Percentiles rank a stretch among this genome's conserved stretches.
These are phyloP conservation scores for Lactarius trivialis DNA, from an alignment of 768 basidiomycete genomes.

Conservation along the genomic window DNA sequence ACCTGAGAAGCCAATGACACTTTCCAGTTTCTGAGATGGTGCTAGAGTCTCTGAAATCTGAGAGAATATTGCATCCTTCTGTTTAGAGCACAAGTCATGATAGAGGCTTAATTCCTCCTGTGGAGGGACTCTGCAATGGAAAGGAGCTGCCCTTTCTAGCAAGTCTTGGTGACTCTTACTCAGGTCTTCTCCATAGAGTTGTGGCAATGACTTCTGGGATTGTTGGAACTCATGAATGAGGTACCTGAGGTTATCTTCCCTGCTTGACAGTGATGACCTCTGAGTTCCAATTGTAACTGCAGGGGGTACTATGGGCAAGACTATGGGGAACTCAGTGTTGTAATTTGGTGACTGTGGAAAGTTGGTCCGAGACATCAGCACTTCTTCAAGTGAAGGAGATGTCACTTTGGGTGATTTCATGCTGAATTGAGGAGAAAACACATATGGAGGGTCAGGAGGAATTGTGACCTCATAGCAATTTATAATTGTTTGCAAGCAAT, in stretches of 20 bases:
- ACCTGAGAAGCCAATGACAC: neutral
- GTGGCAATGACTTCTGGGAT: neutral
- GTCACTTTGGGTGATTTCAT: neutral
- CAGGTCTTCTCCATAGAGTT: constrained; percentile 5
- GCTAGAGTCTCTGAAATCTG: neutral
- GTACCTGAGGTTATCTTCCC: neutral
- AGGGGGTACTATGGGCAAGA: too few relatives aligned
- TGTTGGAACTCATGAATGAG: constrained; percentile 2
- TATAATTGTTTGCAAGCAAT: neutral
- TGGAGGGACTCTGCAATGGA: neutral
- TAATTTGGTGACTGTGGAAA: neutral
- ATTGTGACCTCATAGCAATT: neutral
- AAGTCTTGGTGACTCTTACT: neutral
- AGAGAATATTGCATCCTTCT: neutral
- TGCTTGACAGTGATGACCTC: accelerated
- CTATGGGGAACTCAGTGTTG: too few relatives aligned
- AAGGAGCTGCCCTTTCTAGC: neutral
- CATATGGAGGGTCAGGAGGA: neutral
- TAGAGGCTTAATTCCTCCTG: neutral
- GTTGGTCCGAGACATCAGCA: neutral
- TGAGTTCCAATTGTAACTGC: neutral
- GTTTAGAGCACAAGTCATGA: neutral
- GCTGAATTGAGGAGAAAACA: neutral
- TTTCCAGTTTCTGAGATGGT: neutral
- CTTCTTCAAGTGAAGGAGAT: neutral